These are phyloP conservation scores for Apiospora aurea DNA, from an alignment of 2,329 filamentous ascomycete species.

Conservation along the genomic window DNA sequence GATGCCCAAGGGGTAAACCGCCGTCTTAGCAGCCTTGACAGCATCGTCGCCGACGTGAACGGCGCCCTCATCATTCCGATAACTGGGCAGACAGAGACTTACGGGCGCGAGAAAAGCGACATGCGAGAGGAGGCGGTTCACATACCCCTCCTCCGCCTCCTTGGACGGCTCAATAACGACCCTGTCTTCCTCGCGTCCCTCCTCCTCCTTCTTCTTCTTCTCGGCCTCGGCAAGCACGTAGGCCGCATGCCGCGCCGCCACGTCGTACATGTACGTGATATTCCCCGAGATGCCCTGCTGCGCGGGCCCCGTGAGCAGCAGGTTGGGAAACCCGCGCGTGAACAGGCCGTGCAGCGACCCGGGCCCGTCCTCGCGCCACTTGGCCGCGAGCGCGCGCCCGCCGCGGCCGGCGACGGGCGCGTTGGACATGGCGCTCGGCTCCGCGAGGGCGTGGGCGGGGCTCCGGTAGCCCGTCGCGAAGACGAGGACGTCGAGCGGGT, in stretches of 20 bases:
- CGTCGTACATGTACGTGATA: constrained; percentile 38
- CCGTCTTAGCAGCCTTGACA: background rate
- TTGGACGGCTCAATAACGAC: constrained; percentile 8
- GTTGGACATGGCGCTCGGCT: constrained; percentile 25
- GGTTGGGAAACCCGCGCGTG: constrained; percentile 33
- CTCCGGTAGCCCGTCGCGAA: constrained; percentile 31
- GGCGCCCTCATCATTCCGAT: background rate
- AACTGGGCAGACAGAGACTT: background rate
- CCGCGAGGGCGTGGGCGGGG: constrained; percentile 26
- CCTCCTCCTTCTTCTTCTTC: background rate
- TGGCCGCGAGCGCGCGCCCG: constrained; percentile 29
- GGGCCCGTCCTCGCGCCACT: constrained; percentile 29
- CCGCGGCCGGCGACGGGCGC: constrained; percentile 28
- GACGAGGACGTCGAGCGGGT: constrained; percentile 11
- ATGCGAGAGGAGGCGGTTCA: background rate
- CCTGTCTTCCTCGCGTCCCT: background rate
- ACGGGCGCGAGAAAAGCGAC: background rate
- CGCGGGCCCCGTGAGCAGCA: constrained; percentile 30
- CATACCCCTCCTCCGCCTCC: constrained; percentile 21
- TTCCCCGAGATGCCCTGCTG: constrained; percentile 34
- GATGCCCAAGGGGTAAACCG: background rate
- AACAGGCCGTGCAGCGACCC: constrained; percentile 31
- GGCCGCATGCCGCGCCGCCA: constrained; percentile 32
- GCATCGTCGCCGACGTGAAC: background rate
- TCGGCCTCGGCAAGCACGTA: constrained; percentile 13